Evolutionary conservation across 495 filamentous ascomycete genomes (phyloP), one percentile per base, ranked within the genome.

Genomic region (Xylaria castorea): DNA sequence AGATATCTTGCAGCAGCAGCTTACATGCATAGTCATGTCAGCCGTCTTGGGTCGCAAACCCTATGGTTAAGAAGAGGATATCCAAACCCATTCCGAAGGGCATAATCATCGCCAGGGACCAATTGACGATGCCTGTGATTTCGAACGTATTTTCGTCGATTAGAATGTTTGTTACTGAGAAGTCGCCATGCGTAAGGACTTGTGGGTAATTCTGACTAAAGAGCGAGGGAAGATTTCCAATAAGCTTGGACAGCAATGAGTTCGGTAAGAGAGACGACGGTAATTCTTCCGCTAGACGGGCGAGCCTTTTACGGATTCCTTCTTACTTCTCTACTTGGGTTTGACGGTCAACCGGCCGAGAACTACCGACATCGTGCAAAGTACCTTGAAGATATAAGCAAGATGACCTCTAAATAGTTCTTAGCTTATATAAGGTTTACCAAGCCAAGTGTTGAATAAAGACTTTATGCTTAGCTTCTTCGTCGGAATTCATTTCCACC

Each of bases 111-210:
- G 77, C 80, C 53, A 77, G 61, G 34, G 80, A 78, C 81, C 79
- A 82, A 73, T 82, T 77, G 53, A 81, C 73, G 68, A 81, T 73
- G 25, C 80, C 81, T 71, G 78, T 82, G 57, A 81, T 78, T 61
- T 80, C 74, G 40, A 75, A 74, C 4, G 78, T 81, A 32, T 78
- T 68, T 34, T 72, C 65, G 64, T 80, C 71, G 12, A 58, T 34
- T 34, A 81, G 64, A 68, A 83, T 76, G 51, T 81, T 83, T 42
- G 69, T 78, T 62, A 73, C 46, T 34, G 75, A 80, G 62, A 82
- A 72, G 67, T 81, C 80, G 30, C 71, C 67, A 71, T 82, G 77
- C 32, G 79, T 80, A 61, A 83, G 73, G 53, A 81, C 73, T 74
- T 78, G 78, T 42, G 76, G 78, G 62, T 80, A 81, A 66, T 73